Conservation (phyloP, 257 asterid species). For the Jaltomata sinuosa region DNA sequence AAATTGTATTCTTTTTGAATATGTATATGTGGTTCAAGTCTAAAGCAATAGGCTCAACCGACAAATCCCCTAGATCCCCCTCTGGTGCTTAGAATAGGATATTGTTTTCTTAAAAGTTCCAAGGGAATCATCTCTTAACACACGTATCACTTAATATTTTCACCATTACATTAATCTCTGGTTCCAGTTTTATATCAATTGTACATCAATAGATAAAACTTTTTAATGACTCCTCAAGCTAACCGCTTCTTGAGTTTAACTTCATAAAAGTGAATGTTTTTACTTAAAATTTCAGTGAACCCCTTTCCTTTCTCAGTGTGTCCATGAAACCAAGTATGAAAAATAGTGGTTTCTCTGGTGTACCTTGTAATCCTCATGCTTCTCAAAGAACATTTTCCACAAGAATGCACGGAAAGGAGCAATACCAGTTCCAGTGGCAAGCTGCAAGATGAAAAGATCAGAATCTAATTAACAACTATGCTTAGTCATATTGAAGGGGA, state of each 20-base stretch:
- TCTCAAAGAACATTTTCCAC: slow-evolving; percentile 97
- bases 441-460: slow-evolving; percentile 23
- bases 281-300: neutral
- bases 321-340: neutral
- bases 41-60: too few relatives aligned
- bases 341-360: neutral
- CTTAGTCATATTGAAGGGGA: neutral
- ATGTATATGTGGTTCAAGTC: too few relatives aligned
- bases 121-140: neutral
- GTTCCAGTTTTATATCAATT: neutral
- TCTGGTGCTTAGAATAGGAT: too few relatives aligned
- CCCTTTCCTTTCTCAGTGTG: neutral
- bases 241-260: neutral
- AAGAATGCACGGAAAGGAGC: slow-evolving; percentile 93
- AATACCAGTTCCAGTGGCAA: slow-evolving; percentile 91
- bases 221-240: neutral
- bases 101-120: too few relatives aligned
- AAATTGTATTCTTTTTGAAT: too few relatives aligned
- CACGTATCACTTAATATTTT: neutral
- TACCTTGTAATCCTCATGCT: slow-evolving; percentile 83
- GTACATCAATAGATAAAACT: neutral
- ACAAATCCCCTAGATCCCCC: too few relatives aligned
- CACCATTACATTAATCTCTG: neutral
- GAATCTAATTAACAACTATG: neutral
- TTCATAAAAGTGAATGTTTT: neutral